Base-by-base conservation (phyloP, 495 filamentous ascomycete genomes). In the Talaromyces proteolyticus region DNA sequence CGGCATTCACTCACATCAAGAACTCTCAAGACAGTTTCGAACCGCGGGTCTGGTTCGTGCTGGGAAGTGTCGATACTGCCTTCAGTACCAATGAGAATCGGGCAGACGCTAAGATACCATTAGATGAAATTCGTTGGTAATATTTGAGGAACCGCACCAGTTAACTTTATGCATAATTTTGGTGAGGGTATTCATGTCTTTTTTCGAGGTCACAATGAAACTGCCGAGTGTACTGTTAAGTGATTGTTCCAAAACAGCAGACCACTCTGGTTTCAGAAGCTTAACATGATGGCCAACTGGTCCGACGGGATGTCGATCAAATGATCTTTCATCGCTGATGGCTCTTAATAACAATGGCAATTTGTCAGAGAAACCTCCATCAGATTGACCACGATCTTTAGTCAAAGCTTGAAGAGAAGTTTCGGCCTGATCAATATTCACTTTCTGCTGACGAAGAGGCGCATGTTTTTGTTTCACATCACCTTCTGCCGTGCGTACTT, bases 261-360 rank as follows among this genome's bases (percentile, higher is more conserved):
- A 84, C 93, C 93, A 99, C 57, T 87, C 71, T 5, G 87, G 86
- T 52, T 93, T 82, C 20, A 82, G 71, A 34, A 97, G 64, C 46
- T 78, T 81, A 19, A 97, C 73, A 57, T 89, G 77, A 8, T 79
- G 67, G 19, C 89, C 94, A 11, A 96, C 75, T 0, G 93, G 93
- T 0, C 93, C 93, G 26, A 96, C 73, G 42, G 94, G 93, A 39
- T 76, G 86, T 34, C 76, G 68, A 19, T 67, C 63, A 54, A 93
- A 96, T 0, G 81, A 65, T 2, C 48, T 55, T 46, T 95, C 89
- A 38, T 75, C 65, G 5, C 80, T 73, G 57, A 97, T 89, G 7
- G 75, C 73, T 24, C 61, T 72, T 3, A 95, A 59, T 10, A 96
- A 78, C 1, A 69, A 51, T 2, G 81, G 77, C 63, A 95, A 72